These are phyloP conservation scores for Jatropha curcas DNA, from an alignment of 345 rosid genomes.

Conservation along the genomic window DNA sequence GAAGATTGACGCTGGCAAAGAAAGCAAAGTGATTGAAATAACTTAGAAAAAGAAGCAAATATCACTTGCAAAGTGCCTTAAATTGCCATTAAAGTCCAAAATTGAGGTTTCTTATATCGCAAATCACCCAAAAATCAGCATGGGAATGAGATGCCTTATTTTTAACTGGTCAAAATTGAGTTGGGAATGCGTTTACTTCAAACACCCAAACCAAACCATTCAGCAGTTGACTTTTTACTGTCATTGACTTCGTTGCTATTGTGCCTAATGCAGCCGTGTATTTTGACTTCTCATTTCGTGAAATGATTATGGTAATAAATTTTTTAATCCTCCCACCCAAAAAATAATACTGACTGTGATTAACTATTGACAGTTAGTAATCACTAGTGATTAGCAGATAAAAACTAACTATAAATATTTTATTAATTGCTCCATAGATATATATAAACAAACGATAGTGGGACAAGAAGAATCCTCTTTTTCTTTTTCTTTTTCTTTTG, in stretches of 20 bases:
- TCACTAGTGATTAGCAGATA: too few relatives aligned
- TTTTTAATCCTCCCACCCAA: too few relatives aligned
- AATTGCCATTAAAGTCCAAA: background rate
- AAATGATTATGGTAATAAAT: too few relatives aligned
- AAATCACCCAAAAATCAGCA: constrained; percentile 18
- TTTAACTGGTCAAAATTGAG: constrained; percentile 1
- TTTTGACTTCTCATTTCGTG: background rate
- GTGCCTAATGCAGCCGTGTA: constrained; percentile 3
- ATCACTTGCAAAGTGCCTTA: constrained; percentile 5
- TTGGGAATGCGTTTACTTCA: too few relatives aligned
- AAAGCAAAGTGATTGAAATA: background rate
- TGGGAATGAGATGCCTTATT: background rate
- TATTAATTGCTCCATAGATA: background rate
- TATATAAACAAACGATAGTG: background rate
- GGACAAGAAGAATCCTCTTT: background rate
- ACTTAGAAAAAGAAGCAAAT: background rate
- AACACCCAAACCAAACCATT: background rate
- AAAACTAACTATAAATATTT: too few relatives aligned
- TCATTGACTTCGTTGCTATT: background rate
- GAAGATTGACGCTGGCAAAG: background rate
- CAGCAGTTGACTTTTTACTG: background rate
- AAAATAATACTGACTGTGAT: too few relatives aligned
- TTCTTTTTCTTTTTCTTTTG: background rate
- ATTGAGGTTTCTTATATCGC: background rate
- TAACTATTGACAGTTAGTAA: too few relatives aligned